Conservation (phyloP, 2,329 filamentous ascomycete genomes). For the Aspergillus sp. region DNA sequence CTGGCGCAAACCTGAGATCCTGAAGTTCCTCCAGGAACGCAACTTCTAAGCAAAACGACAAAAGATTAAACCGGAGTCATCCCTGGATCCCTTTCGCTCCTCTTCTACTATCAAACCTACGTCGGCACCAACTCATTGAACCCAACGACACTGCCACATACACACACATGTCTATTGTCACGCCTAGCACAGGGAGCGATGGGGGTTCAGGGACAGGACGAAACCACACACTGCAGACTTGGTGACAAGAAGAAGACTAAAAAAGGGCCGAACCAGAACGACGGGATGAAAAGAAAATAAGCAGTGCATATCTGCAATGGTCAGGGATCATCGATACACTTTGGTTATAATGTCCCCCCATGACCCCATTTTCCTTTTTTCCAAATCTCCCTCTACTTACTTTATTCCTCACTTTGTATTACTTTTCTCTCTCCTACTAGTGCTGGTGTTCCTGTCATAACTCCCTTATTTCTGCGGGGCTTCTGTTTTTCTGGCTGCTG, state of each 20-base stretch:
- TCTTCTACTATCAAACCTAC: slow-evolving; percentile 8
- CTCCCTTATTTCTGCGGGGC: slow-evolving; percentile 5
- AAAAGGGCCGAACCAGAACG: not conserved
- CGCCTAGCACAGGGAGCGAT: not conserved
- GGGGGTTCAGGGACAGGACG: not conserved
- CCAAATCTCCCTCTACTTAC: not conserved
- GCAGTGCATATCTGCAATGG: not conserved
- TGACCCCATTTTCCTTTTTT: slow-evolving; percentile 15
- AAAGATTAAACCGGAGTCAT: slow-evolving; percentile 12
- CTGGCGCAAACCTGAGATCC: slow-evolving; percentile 52
- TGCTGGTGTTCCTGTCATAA: slow-evolving; percentile 27
- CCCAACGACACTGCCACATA: not conserved
- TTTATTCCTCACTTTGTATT: slow-evolving; percentile 16
- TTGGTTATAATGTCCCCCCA: slow-evolving; percentile 2
- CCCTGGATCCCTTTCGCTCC: slow-evolving; percentile 7
- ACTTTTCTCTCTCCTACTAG: slow-evolving; percentile 11
- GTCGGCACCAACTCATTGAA: not conserved
- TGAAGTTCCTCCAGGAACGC: slow-evolving; percentile 50
- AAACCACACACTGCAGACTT: not conserved
- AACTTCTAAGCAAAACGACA: slow-evolving; percentile 39
- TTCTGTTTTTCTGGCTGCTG: slow-evolving; percentile 7
- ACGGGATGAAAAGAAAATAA: slow-evolving; percentile 2
- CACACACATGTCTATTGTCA: not conserved
- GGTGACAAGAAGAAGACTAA: not conserved
- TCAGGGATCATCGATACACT: not conserved